Conservation (phyloP, 2,329 filamentous ascomycete genomes). For the Furcasterigmium sp. region DNA sequence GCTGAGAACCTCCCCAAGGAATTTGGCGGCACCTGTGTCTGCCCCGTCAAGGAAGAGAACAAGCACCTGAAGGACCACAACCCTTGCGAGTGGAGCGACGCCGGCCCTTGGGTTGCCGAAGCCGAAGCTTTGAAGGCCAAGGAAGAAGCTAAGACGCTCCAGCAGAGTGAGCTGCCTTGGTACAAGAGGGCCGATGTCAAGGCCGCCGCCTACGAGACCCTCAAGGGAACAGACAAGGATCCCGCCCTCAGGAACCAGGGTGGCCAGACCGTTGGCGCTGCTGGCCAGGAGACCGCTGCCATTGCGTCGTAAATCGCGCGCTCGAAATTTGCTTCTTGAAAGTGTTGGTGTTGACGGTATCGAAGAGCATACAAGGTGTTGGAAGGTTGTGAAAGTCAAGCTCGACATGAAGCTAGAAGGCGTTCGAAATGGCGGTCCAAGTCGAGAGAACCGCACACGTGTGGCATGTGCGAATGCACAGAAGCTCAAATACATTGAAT, state of each 20-base stretch:
- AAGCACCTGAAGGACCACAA: slow-evolving; percentile 19
- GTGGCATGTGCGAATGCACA: too few species aligned
- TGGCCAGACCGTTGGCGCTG: slow-evolving; percentile 26
- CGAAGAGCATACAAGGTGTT: not conserved
- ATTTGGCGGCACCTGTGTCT: slow-evolving; percentile 81
- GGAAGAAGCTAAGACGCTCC: too few species aligned
- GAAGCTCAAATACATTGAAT: too few species aligned
- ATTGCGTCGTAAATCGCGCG: slow-evolving; percentile 23
- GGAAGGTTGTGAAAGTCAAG: not conserved
- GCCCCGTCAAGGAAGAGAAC: slow-evolving; percentile 30
- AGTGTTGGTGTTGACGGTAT: not conserved
- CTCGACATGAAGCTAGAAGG: too few species aligned
- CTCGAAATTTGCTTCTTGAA: slow-evolving; percentile 8
- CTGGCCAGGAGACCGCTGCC: slow-evolving; percentile 26
- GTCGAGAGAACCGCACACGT: too few species aligned
- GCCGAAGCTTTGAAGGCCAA: slow-evolving; percentile 5
- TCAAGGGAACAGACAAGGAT: slow-evolving; percentile 2
- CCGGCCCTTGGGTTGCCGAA: slow-evolving; percentile 79
- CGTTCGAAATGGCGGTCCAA: too few species aligned
- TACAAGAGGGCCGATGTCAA: slow-evolving; percentile 48
- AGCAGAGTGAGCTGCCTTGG: slow-evolving; percentile 60
- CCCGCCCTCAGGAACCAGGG: slow-evolving; percentile 29
- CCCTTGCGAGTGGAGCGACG: slow-evolving; percentile 82
- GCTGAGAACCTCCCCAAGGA: slow-evolving; percentile 83
- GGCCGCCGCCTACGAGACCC: slow-evolving; percentile 19